Percentiles rank a stretch among this genome's conserved stretches.
These are phyloP conservation scores for Gossypium stocksii DNA, from an alignment of 345 rosid genomes.

Conservation along the genomic window DNA sequence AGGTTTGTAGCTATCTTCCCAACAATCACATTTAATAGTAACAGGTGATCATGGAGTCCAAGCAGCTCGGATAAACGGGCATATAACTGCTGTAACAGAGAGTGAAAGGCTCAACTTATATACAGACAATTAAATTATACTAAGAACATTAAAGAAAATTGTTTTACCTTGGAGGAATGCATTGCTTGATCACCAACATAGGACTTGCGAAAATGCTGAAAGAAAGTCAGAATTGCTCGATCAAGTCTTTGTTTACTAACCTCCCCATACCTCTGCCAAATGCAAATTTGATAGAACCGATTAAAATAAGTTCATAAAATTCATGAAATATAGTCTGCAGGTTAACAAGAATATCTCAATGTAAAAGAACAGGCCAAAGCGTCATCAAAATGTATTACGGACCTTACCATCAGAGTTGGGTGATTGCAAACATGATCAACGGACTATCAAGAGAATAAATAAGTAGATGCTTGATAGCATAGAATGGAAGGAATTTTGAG, in stretches of 20 bases:
- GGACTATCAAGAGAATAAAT: not conserved
- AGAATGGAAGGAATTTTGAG: not conserved
- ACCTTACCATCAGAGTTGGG: not conserved
- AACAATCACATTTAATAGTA: slow-evolving; percentile 83
- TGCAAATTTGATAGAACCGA: slow-evolving; percentile 4
- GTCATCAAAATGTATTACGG: not conserved
- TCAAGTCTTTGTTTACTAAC: slow-evolving; percentile 95
- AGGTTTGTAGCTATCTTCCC: slow-evolving; percentile 93
- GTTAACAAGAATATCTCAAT: not conserved
- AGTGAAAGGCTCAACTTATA: slow-evolving; percentile 32
- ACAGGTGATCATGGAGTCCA: slow-evolving; percentile 89
- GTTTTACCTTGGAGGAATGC: slow-evolving; percentile 91
- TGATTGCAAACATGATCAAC: not conserved
- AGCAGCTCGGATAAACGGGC: slow-evolving; percentile 89
- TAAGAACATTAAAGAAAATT: slow-evolving; percentile 3
- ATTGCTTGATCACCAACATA: slow-evolving; percentile 99
- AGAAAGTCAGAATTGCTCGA: slow-evolving; percentile 94
- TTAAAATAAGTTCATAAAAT: not conserved
- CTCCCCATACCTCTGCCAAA: slow-evolving; percentile 81
- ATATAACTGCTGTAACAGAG: slow-evolving; percentile 80
- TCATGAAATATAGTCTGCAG: not conserved
- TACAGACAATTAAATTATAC: not conserved
- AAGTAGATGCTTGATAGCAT: not conserved
- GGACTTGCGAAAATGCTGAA: slow-evolving; percentile 96
- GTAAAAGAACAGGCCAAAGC: not conserved